phyloP scores from a whole-genome alignment of 805 yeast species.

The Limtongia smithiae region DNA sequence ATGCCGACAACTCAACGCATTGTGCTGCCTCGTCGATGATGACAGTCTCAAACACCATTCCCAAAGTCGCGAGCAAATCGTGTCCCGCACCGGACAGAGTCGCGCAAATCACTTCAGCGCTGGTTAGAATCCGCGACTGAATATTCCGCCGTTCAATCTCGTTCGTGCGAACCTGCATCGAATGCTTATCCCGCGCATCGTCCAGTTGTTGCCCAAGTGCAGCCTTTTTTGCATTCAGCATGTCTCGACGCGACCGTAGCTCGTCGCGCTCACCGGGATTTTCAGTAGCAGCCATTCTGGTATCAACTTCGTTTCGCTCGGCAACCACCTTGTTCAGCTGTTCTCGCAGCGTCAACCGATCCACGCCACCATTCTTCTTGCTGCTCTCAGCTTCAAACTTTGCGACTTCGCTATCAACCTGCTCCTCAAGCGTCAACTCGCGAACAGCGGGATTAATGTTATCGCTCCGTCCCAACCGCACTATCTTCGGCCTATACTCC shows the following conservation, averaged over 20 bases:
- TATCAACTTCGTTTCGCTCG: slow-evolving; percentile 56
- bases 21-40: slow-evolving; percentile 97
- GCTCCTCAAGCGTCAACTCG: slow-evolving; percentile 80
- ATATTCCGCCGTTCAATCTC: slow-evolving; percentile 74
- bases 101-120: slow-evolving; percentile 83
- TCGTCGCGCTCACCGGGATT: slow-evolving; percentile 30
- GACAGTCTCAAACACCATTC: slow-evolving; percentile 81
- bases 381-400: slow-evolving; percentile 28
- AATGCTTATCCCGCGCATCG: slow-evolving; percentile 68
- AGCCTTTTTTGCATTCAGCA: slow-evolving; percentile 57
- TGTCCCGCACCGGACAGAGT: slow-evolving; percentile 95
- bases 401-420: slow-evolving; percentile 59
- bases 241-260: slow-evolving; percentile 48
- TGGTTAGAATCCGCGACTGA: slow-evolving; percentile 66
- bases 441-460: slow-evolving; percentile 78
- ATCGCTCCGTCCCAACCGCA: slow-evolving; percentile 86
- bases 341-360: slow-evolving; percentile 43
- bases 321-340: slow-evolving; percentile 51
- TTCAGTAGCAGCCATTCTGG: slow-evolving; percentile 37
- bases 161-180: slow-evolving; percentile 64
- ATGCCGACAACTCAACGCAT: slow-evolving; percentile 86
- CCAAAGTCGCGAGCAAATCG: slow-evolving; percentile 69
- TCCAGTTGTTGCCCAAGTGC: slow-evolving; percentile 72
- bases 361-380: slow-evolving; percentile 35
- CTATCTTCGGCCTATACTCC: slow-evolving; percentile 59